These are phyloP conservation scores for Avena insularis DNA, from an alignment of 176 grass and related monocot species.

Conservation along the genomic window DNA sequence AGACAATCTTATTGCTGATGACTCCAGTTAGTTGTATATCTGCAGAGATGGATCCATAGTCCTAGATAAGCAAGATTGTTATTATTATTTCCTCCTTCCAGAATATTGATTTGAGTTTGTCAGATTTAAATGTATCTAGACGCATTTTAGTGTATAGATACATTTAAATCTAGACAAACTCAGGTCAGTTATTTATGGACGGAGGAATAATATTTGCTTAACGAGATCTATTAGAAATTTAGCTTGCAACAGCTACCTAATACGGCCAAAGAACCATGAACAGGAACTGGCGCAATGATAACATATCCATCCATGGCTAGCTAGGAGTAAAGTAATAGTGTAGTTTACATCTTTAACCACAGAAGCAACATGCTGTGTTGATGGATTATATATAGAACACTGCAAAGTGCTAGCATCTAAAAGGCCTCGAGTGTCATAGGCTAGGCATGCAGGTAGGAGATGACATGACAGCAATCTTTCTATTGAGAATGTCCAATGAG, in stretches of 20 bases:
- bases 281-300: slow-evolving; percentile 26
- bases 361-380: slow-evolving; percentile 41
- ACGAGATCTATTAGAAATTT: not conserved
- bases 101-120: no score
- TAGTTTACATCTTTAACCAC: slow-evolving; percentile 33
- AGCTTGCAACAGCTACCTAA: slow-evolving; percentile 16
- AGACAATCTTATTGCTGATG: slow-evolving; percentile 37
- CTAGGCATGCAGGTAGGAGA: slow-evolving; percentile 49
- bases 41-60: slow-evolving; percentile 1
- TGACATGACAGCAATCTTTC: slow-evolving; percentile 52
- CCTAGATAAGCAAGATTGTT: slow-evolving; percentile 3
- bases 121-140: no score
- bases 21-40: slow-evolving; percentile 28
- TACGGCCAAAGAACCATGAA: slow-evolving; percentile 26
- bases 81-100: no score
- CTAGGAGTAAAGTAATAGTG: slow-evolving; percentile 20
- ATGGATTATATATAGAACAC: slow-evolving; percentile 45
- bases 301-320: slow-evolving; percentile 38
- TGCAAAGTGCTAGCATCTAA: slow-evolving; percentile 50
- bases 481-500: slow-evolving; percentile 52
- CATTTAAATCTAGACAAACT: no score
- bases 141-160: no score
- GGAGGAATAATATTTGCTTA: no score
- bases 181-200: no score
- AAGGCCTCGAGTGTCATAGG: slow-evolving; percentile 51